phyloP scores from a whole-genome alignment of 805 yeast species.

The Kodamaea laetipori region DNA sequence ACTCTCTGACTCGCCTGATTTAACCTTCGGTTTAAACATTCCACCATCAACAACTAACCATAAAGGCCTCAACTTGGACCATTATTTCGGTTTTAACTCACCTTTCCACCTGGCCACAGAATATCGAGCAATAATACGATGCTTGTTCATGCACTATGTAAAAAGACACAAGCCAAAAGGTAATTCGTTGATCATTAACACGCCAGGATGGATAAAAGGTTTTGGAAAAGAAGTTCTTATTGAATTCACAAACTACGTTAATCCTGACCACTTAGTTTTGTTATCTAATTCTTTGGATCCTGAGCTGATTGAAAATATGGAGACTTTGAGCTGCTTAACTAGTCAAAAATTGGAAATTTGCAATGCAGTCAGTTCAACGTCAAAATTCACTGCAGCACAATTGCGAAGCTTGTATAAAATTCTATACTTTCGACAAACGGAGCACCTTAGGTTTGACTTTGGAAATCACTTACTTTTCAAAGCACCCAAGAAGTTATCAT shows the following conservation, averaged over 20 bases:
- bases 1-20: conserved; percentile 37
- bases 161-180: conserved; percentile 23
- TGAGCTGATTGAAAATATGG: conserved; percentile 28
- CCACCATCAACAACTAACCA: conserved; percentile 18
- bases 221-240: conserved; percentile 70
- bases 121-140: conserved; percentile 48
- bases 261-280: conserved; percentile 60
- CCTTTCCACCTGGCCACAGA: conserved; percentile 67
- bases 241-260: conserved; percentile 43
- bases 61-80: conserved; percentile 15
- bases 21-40: conserved; percentile 31
- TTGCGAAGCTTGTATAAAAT: conserved; percentile 53
- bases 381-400: conserved; percentile 52
- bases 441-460: conserved; percentile 23
- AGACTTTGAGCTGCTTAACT: conserved; percentile 29
- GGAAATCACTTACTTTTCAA: conserved; percentile 22
- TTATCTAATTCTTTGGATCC: conserved; percentile 35
- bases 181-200: conserved; percentile 59
- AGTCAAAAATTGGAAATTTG: conserved; percentile 29
- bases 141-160: conserved; percentile 39
- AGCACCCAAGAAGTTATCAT: conserved; percentile 33
- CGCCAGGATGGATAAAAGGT: conserved; percentile 93
- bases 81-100: conserved; percentile 63
- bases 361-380: conserved; percentile 33
- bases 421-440: conserved; percentile 52